A percentile compares a stretch with the other conserved stretches of the same genome.
These are phyloP conservation scores for Vigna radiata DNA, from an alignment of 306 rosid species.

Conservation along the genomic window DNA sequence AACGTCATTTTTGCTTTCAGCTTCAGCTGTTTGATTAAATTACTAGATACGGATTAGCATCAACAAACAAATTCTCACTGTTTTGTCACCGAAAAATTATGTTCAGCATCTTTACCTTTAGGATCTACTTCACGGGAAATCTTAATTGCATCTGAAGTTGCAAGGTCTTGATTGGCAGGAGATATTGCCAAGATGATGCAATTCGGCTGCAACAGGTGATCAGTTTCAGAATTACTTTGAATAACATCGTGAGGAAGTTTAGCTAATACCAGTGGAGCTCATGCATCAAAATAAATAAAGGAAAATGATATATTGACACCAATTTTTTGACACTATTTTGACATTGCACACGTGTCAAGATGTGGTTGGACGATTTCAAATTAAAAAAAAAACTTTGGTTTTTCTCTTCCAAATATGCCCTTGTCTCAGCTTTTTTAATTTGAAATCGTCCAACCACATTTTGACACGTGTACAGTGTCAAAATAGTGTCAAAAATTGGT, in stretches of 20 bases:
- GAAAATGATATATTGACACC: too few species aligned
- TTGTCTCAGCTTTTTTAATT: too few species aligned
- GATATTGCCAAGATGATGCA: slow-evolving; percentile 96
- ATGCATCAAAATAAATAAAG: slow-evolving; percentile 12
- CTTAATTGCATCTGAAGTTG: slow-evolving; percentile 98
- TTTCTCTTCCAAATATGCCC: too few species aligned
- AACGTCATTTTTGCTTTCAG: slow-evolving; percentile 16
- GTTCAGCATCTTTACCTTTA: slow-evolving; percentile 52
- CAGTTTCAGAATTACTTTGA: slow-evolving; percentile 25
- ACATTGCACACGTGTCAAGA: too few species aligned
- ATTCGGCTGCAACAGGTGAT: slow-evolving; percentile 72
- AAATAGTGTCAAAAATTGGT: too few species aligned
- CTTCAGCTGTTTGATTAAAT: slow-evolving; percentile 25
- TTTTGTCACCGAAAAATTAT: not conserved
- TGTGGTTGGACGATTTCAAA: too few species aligned
- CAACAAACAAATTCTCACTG: slow-evolving; percentile 16
- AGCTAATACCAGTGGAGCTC: slow-evolving; percentile 8
- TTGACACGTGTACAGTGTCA: too few species aligned
- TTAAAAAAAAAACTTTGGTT: too few species aligned
- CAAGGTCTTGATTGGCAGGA: slow-evolving; percentile 99
- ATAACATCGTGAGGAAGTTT: slow-evolving; percentile 30
- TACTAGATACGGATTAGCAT: slow-evolving; percentile 6
- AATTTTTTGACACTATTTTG: too few species aligned
- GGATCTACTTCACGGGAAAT: slow-evolving; percentile 99
- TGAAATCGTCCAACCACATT: too few species aligned